phyloP scores from a whole-genome alignment of 306 rosid species.

The Citrullus amarus region DNA sequence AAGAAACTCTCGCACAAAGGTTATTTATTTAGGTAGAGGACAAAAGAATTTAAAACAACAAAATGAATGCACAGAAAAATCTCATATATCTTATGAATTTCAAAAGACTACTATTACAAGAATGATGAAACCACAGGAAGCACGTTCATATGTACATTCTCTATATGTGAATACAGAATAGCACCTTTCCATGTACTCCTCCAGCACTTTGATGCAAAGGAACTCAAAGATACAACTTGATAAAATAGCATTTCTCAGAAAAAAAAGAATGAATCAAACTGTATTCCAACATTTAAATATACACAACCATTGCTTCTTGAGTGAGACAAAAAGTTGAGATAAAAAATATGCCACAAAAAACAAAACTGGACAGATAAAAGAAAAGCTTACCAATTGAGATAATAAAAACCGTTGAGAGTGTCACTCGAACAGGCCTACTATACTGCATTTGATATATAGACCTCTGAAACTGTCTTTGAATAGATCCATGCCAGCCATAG shows the following conservation, averaged over 20 bases:
- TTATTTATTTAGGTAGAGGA: not conserved
- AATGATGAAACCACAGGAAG: not conserved
- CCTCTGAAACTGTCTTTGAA: conserved; percentile 79
- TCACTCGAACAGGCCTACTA: conserved; percentile 52
- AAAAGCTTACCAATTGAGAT: conserved; percentile 63
- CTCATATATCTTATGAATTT: not conserved
- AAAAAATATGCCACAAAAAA: not conserved
- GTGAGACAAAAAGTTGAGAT: not conserved
- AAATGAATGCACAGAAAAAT: not conserved
- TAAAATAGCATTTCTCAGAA: not conserved
- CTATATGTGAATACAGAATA: not conserved
- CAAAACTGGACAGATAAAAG: not conserved
- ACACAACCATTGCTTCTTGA: not conserved
- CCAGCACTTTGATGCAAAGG: not conserved
- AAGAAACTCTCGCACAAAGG: not conserved
- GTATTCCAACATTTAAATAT: not conserved
- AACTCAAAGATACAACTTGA: not conserved
- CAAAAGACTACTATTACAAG: not conserved
- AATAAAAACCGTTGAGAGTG: conserved; percentile 47
- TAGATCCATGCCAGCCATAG: conserved; percentile 82
- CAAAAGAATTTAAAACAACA: not conserved
- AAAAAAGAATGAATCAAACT: not conserved
- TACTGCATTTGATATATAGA: conserved; percentile 84
- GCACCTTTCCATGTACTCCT: not conserved
- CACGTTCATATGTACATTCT: not conserved